Conservation (phyloP, 1,284 basidiomycete species). For the Ceratorhiza oryzae-sativae region DNA sequence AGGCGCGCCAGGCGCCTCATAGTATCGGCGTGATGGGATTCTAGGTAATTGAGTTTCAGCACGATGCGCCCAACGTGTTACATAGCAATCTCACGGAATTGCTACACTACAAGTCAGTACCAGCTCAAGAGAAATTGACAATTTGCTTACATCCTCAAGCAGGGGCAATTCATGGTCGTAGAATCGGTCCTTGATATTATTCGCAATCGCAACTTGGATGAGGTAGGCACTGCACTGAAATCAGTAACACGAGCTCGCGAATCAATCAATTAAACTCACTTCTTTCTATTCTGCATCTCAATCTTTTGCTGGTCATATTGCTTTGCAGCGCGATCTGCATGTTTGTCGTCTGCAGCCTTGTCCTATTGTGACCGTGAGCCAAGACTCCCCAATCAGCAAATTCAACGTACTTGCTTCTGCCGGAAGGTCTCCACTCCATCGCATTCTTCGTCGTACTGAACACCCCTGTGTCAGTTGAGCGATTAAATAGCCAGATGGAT, state of each 20-base stretch:
- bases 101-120: conserved; percentile 53
- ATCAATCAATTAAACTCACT: conserved; percentile 56
- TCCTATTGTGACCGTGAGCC: conserved; percentile 54
- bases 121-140: conserved; percentile 35
- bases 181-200: conserved; percentile 71
- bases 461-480: background rate
- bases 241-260: background rate
- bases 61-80: too few relatives aligned
- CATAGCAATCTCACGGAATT: conserved; percentile 61
- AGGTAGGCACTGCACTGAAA: conserved; percentile 64
- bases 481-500: background rate
- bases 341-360: conserved; percentile 72
- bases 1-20: conserved; percentile 62
- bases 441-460: conserved; percentile 79
- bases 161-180: conserved; percentile 69
- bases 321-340: conserved; percentile 73
- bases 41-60: too few relatives aligned
- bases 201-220: conserved; percentile 70
- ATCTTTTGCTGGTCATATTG: conserved; percentile 75
- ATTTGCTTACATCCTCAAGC: conserved; percentile 70
- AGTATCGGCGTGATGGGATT: conserved; percentile 68
- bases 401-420: conserved; percentile 70
- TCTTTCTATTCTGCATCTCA: conserved; percentile 82
- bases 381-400: background rate
- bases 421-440: conserved; percentile 70